phyloP scores from a whole-genome alignment of 2,329 filamentous ascomycete genomes.

The Paecilomyces niveus region DNA sequence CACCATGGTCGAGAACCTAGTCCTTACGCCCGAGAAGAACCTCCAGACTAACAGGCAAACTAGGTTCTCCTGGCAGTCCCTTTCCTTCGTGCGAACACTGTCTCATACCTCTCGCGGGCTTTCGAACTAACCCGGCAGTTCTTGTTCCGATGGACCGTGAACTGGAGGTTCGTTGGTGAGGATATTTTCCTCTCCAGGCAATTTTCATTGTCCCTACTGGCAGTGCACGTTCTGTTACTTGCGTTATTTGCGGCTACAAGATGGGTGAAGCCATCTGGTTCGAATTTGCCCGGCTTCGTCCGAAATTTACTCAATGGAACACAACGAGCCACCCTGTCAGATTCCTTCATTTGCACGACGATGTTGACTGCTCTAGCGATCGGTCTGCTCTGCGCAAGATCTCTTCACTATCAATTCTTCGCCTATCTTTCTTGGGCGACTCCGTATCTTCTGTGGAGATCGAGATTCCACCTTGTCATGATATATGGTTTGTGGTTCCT shows the following conservation, averaged over 20 bases:
- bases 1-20: not conserved
- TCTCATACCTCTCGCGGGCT: constrained; percentile 69
- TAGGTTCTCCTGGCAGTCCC: constrained; percentile 54
- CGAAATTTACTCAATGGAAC: constrained; percentile 46
- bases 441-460: constrained; percentile 78
- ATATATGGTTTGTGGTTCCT: constrained; percentile 64
- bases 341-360: constrained; percentile 67
- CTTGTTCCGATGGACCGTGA: constrained; percentile 97
- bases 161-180: constrained; percentile 94
- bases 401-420: constrained; percentile 93
- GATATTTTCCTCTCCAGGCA: constrained; percentile 63
- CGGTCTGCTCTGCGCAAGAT: constrained; percentile 78
- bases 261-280: constrained; percentile 66
- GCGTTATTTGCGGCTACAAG: constrained; percentile 56
- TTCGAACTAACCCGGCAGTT: constrained; percentile 91
- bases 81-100: constrained; percentile 57
- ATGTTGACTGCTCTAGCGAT: constrained; percentile 70
- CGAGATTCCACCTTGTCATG: constrained; percentile 59
- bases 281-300: constrained; percentile 50
- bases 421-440: constrained; percentile 85
- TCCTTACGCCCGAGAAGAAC: not conserved
- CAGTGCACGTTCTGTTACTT: constrained; percentile 59
- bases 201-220: constrained; percentile 63
- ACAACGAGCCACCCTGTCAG: constrained; percentile 55
- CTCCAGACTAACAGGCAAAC: not conserved